A percentile compares a stretch with the other conserved stretches of the same genome.
phyloP scores from a whole-genome alignment of 148 eudicot genomes.

The Nepenthes gracilis region DNA sequence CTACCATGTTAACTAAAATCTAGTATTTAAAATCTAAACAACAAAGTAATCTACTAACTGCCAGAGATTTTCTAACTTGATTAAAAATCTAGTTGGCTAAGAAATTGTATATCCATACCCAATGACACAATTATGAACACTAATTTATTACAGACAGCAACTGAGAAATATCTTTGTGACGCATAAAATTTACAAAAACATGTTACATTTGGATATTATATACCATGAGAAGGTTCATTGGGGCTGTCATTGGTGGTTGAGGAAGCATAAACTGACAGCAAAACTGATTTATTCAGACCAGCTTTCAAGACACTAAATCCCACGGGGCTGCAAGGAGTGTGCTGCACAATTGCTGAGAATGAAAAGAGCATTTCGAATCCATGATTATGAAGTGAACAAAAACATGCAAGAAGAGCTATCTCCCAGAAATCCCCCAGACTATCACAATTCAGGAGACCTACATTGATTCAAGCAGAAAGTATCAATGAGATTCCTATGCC shows the following conservation, averaged over 20 bases:
- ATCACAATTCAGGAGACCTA: slow-evolving; percentile 67
- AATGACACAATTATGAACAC: no score
- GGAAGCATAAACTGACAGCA: slow-evolving; percentile 81
- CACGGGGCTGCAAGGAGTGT: slow-evolving; percentile 84
- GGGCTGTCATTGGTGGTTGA: slow-evolving; percentile 33
- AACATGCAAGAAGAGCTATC: slow-evolving; percentile 87
- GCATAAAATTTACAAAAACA: not conserved
- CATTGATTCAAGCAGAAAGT: slow-evolving; percentile 5
- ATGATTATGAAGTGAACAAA: slow-evolving; percentile 89
- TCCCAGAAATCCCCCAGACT: slow-evolving; percentile 77
- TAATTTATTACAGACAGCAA: no score
- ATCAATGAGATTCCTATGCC: slow-evolving; percentile 3
- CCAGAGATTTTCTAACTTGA: no score
- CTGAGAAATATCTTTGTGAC: not conserved
- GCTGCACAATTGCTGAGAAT: slow-evolving; percentile 89
- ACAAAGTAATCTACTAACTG: no score
- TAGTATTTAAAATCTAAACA: no score
- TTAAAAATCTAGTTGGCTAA: no score
- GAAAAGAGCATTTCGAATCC: slow-evolving; percentile 86
- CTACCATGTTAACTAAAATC: no score
- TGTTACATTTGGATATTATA: not conserved
- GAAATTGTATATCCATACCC: no score
- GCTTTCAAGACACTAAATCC: slow-evolving; percentile 96
- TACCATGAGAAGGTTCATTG: slow-evolving; percentile 63
- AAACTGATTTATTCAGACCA: slow-evolving; percentile 92